Percentiles rank a stretch among this genome's conserved stretches.
These are phyloP conservation scores for Phytophthora multivora DNA, from an alignment of 352 stramenopile species.

Conservation along the genomic window DNA sequence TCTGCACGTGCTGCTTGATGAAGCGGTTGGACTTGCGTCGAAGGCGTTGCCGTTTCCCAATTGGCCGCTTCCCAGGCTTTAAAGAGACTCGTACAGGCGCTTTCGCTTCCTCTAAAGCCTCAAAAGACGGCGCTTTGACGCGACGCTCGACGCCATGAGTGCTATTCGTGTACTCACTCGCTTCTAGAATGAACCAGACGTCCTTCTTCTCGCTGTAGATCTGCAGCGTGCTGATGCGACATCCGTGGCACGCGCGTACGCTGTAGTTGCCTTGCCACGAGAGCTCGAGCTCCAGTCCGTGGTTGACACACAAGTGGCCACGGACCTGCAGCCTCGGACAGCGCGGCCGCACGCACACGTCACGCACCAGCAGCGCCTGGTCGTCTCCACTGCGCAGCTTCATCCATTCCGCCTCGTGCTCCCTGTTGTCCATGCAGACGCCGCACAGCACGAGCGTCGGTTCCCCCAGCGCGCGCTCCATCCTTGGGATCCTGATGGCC, in stretches of 20 bases:
- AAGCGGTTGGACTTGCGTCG: constrained; percentile 35
- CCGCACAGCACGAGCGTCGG: constrained; percentile 70
- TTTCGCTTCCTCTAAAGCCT: background rate
- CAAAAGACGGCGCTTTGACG: constrained; percentile 15
- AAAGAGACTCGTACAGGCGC: background rate
- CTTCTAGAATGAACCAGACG: constrained; percentile 64
- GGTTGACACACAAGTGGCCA: constrained; percentile 52
- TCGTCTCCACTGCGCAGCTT: constrained; percentile 34
- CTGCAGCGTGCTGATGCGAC: constrained; percentile 47
- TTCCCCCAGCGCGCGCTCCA: constrained; percentile 47
- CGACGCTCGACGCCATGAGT: constrained; percentile 43
- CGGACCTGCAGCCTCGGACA: constrained; percentile 63
- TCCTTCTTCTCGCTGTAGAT: constrained; percentile 50
- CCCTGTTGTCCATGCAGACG: constrained; percentile 42
- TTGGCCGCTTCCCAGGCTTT: constrained; percentile 2
- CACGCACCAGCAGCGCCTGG: constrained; percentile 51
- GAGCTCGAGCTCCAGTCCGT: constrained; percentile 57
- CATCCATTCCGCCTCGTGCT: constrained; percentile 37
- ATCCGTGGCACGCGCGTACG: constrained; percentile 59
- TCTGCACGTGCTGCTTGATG: constrained; percentile 39
- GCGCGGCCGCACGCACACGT: constrained; percentile 56
- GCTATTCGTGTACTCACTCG: constrained; percentile 18
- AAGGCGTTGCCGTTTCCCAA: constrained; percentile 4
- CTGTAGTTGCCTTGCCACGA: constrained; percentile 49
- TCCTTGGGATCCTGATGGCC: constrained; percentile 17